Base-by-base conservation (phyloP, 352 stramenopile species). In the Pythium scleroteichum region DNA sequence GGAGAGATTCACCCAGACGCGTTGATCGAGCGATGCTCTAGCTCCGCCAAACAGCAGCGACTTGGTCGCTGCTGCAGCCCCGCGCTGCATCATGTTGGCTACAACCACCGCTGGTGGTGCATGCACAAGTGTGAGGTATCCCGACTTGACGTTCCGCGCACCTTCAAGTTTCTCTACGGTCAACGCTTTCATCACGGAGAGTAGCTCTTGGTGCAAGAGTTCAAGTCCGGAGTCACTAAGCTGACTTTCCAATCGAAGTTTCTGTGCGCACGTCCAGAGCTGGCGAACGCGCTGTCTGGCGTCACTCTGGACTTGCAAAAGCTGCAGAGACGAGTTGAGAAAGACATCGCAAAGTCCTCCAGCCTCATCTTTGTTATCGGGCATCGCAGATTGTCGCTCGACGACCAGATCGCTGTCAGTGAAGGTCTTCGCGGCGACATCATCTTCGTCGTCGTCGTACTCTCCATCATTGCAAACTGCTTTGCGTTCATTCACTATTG, bases 281-380 rank as follows among this genome's bases (percentile, higher is more conserved):
- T 88, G 76, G 10, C 80, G 78, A 0, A 90, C 62, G 46, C 68
- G 69, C 49, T 88, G 75, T 0, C 74, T 78, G 27, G 69, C 64
- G 26, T 90, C 76, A 58, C 78, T 82, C 24, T 92, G 84, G 8
- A 85, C 49, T 53, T 90, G 75, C 41, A 88, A 51, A 0, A 90
- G 54, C 56, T 92, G 80, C 32, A 90, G 74, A 12, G 80, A 90
- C 14, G 78, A 77, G 35, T 76, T 76, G 14, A 90, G 53, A 38
- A 88, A 87, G 5, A 72, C 68, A 19, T 82, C 69, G 13, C 65
- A 71, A 6, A 68, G 52, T 41, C 45, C 47, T 2, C 14, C 23
- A 7, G 14, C 22, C 7, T 50, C 47, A 17, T 42, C n/a, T 0
- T 0, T 29, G 1, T 16, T 33, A 10, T 44, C 9, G 16, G n/a